A percentile compares a stretch with the other conserved stretches of the same genome.
Evolutionary conservation across 768 basidiomycete species (phyloP).

Genomic region (Dentipellis sp.): DNA sequence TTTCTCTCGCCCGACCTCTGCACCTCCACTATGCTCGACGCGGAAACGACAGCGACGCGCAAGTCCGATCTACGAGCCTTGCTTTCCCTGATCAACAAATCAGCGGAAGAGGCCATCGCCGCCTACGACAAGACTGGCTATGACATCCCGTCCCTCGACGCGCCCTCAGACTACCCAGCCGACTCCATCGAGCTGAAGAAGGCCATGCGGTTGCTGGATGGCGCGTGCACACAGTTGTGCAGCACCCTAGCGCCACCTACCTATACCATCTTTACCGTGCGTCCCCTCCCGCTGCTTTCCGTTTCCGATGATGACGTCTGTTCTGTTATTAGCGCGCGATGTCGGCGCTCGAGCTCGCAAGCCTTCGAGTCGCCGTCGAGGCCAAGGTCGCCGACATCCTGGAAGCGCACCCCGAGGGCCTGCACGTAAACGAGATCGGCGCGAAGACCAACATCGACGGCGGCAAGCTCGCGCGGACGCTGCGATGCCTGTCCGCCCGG

Average conservation of each 20-base stretch:
- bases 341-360: conserved; percentile 13
- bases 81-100: conserved; percentile 22
- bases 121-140: conserved; percentile 12
- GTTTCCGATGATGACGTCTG: not conserved
- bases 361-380: conserved; percentile 25
- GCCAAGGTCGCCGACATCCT: conserved; percentile 32
- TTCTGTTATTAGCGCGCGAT: not conserved
- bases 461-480: conserved; percentile 28
- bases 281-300: not conserved
- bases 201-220: conserved; percentile 14
- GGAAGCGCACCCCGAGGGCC: conserved; percentile 25
- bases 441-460: conserved; percentile 22
- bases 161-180: conserved; percentile 2
- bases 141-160: conserved; percentile 7
- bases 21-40: not conserved
- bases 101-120: conserved; percentile 15
- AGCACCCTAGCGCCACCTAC: conserved; percentile 12
- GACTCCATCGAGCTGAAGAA: conserved; percentile 10
- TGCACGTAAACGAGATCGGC: conserved; percentile 26
- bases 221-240: conserved; percentile 17
- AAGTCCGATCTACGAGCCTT: conserved; percentile 21
- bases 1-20: no score
- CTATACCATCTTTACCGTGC: conserved; percentile 14
- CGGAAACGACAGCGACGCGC: not conserved
- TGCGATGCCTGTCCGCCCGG: conserved; percentile 30